Conservation (phyloP, 768 basidiomycete species). For the Lanmaoa rubissima region DNA sequence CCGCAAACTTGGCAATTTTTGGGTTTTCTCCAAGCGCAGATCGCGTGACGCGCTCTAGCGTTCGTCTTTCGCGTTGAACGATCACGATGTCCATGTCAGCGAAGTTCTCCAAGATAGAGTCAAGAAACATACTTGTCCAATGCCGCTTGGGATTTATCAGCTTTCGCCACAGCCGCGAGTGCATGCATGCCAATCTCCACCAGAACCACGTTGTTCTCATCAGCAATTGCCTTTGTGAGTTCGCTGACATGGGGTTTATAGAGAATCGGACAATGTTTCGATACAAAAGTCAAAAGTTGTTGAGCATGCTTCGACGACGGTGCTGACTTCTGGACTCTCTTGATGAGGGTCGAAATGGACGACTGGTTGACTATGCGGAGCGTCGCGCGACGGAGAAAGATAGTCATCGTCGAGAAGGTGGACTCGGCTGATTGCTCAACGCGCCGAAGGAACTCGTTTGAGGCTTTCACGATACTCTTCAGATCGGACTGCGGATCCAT, state of each 20-base stretch:
- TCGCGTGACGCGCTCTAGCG: conserved; percentile 59
- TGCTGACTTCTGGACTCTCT: conserved; percentile 54
- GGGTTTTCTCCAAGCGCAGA: conserved; percentile 58
- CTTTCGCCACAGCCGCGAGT: conserved; percentile 62
- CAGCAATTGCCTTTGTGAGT: conserved; percentile 68
- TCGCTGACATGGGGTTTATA: conserved; percentile 75
- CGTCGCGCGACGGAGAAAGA: conserved; percentile 65
- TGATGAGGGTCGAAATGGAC: conserved; percentile 77
- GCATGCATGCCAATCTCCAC: conserved; percentile 75
- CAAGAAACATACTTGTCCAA: conserved; percentile 60
- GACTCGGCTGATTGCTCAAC: conserved; percentile 67
- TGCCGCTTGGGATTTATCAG: conserved; percentile 55
- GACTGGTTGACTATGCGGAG: conserved; percentile 82
- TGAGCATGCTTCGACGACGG: conserved; percentile 46
- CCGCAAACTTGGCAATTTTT: conserved; percentile 82
- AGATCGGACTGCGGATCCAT: conserved; percentile 85
- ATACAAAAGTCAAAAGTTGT: conserved; percentile 54
- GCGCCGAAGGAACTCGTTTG: conserved; percentile 77
- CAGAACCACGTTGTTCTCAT: conserved; percentile 52
- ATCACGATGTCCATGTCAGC: neutral
- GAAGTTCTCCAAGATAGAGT: neutral
- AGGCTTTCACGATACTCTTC: conserved; percentile 74
- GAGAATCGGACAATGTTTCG: conserved; percentile 74
- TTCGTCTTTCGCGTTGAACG: conserved; percentile 45
- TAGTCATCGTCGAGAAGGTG: conserved; percentile 64